Percentiles rank a stretch among this genome's conserved stretches.
phyloP scores from a whole-genome alignment of 192 early-diverging fungal genomes.

The Gigaspora rosea region DNA sequence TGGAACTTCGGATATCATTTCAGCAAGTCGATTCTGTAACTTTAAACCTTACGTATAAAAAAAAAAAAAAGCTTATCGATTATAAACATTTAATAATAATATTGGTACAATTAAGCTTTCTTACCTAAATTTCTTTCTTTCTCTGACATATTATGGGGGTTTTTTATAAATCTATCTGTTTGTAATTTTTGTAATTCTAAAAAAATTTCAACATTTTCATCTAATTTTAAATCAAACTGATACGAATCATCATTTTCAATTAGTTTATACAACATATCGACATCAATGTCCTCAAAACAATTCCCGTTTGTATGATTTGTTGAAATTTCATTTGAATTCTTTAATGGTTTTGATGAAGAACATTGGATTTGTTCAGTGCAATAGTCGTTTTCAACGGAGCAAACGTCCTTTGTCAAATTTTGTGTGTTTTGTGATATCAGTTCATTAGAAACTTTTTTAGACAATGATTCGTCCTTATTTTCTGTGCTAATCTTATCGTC shows the following conservation, averaged over 20 bases:
- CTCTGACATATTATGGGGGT: neutral
- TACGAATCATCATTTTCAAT: neutral
- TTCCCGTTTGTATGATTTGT: neutral
- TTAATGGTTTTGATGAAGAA: too few relatives aligned
- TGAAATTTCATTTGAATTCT: too few relatives aligned
- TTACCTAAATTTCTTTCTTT: neutral
- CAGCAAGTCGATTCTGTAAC: constrained; percentile 40
- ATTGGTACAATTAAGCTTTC: neutral
- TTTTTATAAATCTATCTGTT: neutral
- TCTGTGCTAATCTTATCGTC: neutral
- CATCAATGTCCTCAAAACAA: neutral
- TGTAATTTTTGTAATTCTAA: neutral
- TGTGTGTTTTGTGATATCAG: too few relatives aligned
- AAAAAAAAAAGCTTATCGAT: neutral
- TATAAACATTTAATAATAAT: neutral
- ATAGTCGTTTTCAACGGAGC: too few relatives aligned
- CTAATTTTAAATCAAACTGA: neutral
- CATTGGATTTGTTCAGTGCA: too few relatives aligned
- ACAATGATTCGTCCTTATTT: too few relatives aligned
- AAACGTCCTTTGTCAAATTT: too few relatives aligned
- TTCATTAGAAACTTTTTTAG: too few relatives aligned
- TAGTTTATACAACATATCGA: neutral
- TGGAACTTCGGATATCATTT: constrained; percentile 35
- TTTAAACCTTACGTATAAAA: constrained; percentile 33
- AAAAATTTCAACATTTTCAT: constrained; percentile 6